Conservation (phyloP, 257 asterid genomes). For the Cynanchum wilfordii region DNA sequence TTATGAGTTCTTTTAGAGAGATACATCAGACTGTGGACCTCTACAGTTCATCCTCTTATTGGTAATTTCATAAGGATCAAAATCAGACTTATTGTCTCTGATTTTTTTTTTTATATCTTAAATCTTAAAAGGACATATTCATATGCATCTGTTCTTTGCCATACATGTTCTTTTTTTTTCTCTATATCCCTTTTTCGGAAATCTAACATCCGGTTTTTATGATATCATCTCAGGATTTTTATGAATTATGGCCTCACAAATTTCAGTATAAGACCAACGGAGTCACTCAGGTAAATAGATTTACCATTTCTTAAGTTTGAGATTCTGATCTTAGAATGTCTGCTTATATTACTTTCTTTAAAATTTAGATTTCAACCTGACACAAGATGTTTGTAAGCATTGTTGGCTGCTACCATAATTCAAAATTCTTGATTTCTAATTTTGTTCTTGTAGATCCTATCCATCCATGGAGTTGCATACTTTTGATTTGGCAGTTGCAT, state of each 20-base stretch:
- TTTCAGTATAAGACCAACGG: slow-evolving; percentile 48
- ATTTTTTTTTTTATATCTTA: not conserved
- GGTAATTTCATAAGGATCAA: not conserved
- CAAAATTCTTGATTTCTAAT: not conserved
- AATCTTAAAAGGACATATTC: not conserved
- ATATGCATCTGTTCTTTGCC: too few species aligned
- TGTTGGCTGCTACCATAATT: not conserved
- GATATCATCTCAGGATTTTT: slow-evolving; percentile 33
- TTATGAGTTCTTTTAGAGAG: not conserved
- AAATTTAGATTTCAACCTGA: not conserved
- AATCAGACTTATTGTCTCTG: not conserved
- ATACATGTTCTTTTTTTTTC: too few species aligned
- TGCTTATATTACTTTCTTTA: not conserved
- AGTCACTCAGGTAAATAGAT: slow-evolving; percentile 42
- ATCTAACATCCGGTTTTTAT: not conserved
- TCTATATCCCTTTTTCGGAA: not conserved
- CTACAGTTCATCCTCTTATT: not conserved
- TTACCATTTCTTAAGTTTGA: not conserved
- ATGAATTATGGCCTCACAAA: slow-evolving; percentile 46
- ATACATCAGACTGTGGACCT: not conserved
- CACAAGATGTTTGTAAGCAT: not conserved
- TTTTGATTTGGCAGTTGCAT: not conserved
- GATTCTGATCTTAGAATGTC: not conserved
- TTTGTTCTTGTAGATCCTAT: not conserved
- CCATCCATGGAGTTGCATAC: not conserved